Evolutionary conservation across 768 basidiomycete genomes (phyloP).

Genomic region (Aureoboletus auriporus): DNA sequence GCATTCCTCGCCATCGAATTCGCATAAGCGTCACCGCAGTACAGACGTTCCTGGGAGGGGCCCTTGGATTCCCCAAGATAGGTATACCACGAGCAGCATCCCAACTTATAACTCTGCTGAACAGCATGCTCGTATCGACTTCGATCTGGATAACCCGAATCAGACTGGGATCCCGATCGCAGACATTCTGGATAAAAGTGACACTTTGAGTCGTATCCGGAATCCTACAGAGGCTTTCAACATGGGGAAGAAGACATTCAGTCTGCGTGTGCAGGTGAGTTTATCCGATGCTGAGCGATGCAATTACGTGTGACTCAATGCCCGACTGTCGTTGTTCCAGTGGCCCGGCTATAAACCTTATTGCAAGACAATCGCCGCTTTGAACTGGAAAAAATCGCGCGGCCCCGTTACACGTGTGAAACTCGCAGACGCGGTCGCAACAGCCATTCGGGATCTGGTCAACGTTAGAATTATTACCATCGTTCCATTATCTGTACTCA

Average conservation of each 20-base stretch:
- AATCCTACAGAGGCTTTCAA: constrained; percentile 55
- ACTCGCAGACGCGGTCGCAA: constrained; percentile 72
- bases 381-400: constrained; percentile 70
- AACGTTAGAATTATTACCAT: constrained; percentile 31
- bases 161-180: constrained; percentile 57
- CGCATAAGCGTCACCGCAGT: constrained; percentile 4
- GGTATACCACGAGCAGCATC: constrained; percentile 16
- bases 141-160: constrained; percentile 48
- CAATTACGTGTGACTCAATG: not conserved
- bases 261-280: constrained; percentile 66
- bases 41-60: constrained; percentile 14
- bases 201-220: constrained; percentile 47
- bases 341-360: constrained; percentile 78
- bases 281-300: not conserved
- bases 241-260: constrained; percentile 69
- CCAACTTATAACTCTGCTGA: constrained; percentile 1
- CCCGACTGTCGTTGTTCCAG: constrained; percentile 31
- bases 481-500: not conserved
- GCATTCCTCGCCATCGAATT: constrained; percentile 7
- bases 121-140: constrained; percentile 55
- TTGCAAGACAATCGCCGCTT: constrained; percentile 73
- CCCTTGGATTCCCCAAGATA: constrained; percentile 20
- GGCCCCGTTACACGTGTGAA: constrained; percentile 71
- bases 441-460: constrained; percentile 64
- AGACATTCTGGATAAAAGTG: constrained; percentile 52